Conservation (phyloP, 176 grass and related monocot genomes). For the Carex parvula region DNA sequence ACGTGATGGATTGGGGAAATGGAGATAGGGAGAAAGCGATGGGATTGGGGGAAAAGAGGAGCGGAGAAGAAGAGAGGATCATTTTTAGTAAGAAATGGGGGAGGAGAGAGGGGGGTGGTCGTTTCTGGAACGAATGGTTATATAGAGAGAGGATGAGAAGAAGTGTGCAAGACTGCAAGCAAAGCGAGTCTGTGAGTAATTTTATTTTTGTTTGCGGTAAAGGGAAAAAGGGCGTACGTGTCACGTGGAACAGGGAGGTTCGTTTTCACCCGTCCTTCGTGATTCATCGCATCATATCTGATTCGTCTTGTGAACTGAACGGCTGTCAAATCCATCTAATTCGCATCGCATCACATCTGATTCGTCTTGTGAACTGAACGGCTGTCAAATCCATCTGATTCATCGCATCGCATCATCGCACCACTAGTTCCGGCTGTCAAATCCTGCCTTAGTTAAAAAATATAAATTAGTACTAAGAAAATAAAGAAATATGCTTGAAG, state of each 20-base stretch:
- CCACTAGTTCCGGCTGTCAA: neutral
- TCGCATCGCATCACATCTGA: too few relatives aligned
- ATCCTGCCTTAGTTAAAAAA: neutral
- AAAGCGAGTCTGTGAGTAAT: neutral
- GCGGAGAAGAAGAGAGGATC: neutral
- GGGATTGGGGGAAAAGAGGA: conserved; percentile 23
- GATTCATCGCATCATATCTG: too few relatives aligned
- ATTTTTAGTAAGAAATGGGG: neutral
- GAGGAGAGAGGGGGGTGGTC: neutral
- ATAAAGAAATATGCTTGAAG: neutral
- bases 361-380: too few relatives aligned
- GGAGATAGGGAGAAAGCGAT: conserved; percentile 14
- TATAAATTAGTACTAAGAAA: neutral
- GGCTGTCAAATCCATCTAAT: too few relatives aligned
- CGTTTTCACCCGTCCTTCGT: too few relatives aligned
- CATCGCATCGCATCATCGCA: neutral
- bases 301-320: too few relatives aligned
- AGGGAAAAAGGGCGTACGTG: neutral
- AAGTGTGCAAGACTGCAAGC: neutral
- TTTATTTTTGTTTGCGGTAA: neutral
- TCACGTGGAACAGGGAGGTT: neutral
- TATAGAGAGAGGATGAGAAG: neutral
- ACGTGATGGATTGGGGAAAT: neutral
- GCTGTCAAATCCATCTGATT: too few relatives aligned
- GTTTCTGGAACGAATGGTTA: neutral